These are phyloP conservation scores for Lepidium africanum DNA, from an alignment of 345 rosid species.

Conservation along the genomic window DNA sequence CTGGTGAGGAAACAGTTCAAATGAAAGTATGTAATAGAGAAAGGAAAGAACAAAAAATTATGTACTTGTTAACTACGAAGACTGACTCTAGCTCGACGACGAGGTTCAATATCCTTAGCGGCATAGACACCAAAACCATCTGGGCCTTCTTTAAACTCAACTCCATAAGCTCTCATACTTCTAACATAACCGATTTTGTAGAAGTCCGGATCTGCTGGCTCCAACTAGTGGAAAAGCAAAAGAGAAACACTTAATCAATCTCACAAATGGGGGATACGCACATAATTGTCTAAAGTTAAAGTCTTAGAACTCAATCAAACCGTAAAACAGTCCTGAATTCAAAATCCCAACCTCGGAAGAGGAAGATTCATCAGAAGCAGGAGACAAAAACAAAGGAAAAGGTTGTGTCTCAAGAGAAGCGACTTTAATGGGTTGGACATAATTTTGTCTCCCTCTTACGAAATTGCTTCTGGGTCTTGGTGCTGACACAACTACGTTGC, in stretches of 20 bases:
- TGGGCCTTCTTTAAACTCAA: slow-evolving; percentile 85
- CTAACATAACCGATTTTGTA: slow-evolving; percentile 86
- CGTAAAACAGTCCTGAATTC: neutral
- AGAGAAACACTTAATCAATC: neutral
- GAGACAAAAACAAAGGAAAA: slow-evolving; percentile 64
- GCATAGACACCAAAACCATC: slow-evolving; percentile 91
- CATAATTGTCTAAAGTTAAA: neutral
- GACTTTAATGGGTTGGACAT: slow-evolving; percentile 44
- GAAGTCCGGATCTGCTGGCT: slow-evolving; percentile 88
- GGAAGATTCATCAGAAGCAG: slow-evolving; percentile 36
- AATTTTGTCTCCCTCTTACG: slow-evolving; percentile 18
- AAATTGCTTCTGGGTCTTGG: slow-evolving; percentile 33
- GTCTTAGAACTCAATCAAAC: neutral
- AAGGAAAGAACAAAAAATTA: neutral
- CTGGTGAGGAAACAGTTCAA: slow-evolving; percentile 33
- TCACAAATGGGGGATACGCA: neutral
- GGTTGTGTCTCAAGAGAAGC: slow-evolving; percentile 50
- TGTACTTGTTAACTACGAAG: neutral
- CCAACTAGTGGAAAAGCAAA: slow-evolving; percentile 21
- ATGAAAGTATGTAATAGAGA: neutral
- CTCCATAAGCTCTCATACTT: slow-evolving; percentile 82
- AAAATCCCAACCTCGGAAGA: slow-evolving; percentile 34
- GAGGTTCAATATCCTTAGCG: slow-evolving; percentile 79
- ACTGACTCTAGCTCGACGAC: slow-evolving; percentile 82
- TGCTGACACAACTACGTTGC: slow-evolving; percentile 26